A percentile compares a stretch with the other conserved stretches of the same genome.
Conservation (phyloP, 257 asterid species). For the Primulina huaijiensis region DNA sequence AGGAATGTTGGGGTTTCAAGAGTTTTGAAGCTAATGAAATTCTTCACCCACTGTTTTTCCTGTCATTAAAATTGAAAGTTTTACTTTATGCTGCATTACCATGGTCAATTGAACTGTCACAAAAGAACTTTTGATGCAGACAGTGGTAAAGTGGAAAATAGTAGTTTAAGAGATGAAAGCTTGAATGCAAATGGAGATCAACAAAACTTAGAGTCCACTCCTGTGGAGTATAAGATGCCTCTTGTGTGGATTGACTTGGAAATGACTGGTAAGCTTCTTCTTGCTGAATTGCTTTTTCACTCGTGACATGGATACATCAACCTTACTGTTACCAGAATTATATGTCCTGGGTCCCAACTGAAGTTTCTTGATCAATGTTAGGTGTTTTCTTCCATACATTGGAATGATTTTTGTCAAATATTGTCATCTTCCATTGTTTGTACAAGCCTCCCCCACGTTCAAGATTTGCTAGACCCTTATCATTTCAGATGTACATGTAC, state of each 20-base stretch:
- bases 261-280: slow-evolving; percentile 71
- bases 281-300: slow-evolving; percentile 16
- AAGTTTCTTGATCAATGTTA: too few species aligned
- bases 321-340: not conserved
- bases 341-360: too few species aligned
- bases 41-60: not conserved
- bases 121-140: slow-evolving; percentile 33
- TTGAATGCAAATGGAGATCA: slow-evolving; percentile 31
- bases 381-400: too few species aligned
- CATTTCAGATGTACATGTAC: too few species aligned
- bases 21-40: not conserved
- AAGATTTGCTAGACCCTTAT: too few species aligned
- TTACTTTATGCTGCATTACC: slow-evolving; percentile 8
- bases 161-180: slow-evolving; percentile 31
- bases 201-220: slow-evolving; percentile 27
- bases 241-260: slow-evolving; percentile 98
- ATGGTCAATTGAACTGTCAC: slow-evolving; percentile 2
- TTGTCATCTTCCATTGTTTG: too few species aligned
- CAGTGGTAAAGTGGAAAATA: slow-evolving; percentile 32
- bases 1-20: not conserved
- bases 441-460: too few species aligned
- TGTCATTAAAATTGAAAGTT: not conserved
- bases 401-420: too few species aligned
- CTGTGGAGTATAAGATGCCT: slow-evolving; percentile 62
- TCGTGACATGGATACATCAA: slow-evolving; percentile 7